These are phyloP conservation scores for Lasiosphaeris hirsuta DNA, from an alignment of 495 filamentous ascomycete species.

Conservation along the genomic window DNA sequence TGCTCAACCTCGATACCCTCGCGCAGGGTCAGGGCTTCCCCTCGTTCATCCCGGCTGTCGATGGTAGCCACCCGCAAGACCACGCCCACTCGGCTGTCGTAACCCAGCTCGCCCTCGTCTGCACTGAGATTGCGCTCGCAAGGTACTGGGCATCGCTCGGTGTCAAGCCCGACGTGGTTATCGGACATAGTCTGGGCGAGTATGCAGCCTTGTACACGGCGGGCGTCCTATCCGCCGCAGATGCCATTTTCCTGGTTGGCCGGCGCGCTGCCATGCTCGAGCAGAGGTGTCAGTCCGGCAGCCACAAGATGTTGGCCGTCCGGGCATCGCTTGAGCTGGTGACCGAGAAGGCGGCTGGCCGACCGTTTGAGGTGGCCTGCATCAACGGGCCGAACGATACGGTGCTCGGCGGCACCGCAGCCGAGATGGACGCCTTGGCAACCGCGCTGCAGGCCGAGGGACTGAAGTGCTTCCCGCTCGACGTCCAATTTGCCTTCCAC, in stretches of 20 bases:
- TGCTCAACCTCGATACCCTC: slow-evolving; percentile 59
- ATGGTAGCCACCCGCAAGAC: slow-evolving; percentile 45
- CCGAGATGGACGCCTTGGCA: slow-evolving; percentile 48
- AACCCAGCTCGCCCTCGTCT: slow-evolving; percentile 63
- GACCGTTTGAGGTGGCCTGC: slow-evolving; percentile 53
- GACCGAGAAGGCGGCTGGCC: slow-evolving; percentile 11
- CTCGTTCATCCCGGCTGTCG: slow-evolving; percentile 52
- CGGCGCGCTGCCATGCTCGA: slow-evolving; percentile 61
- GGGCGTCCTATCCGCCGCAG: slow-evolving; percentile 61
- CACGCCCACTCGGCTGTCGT: slow-evolving; percentile 55
- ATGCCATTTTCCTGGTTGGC: slow-evolving; percentile 68
- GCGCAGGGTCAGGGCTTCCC: slow-evolving; percentile 56
- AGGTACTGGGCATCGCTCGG: slow-evolving; percentile 66
- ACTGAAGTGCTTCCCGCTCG: slow-evolving; percentile 45
- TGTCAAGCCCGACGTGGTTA: slow-evolving; percentile 59
- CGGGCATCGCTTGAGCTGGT: slow-evolving; percentile 37
- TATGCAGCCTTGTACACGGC: slow-evolving; percentile 70
- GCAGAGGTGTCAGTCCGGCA: slow-evolving; percentile 55
- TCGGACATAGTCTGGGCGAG: slow-evolving; percentile 72
- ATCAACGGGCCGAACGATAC: slow-evolving; percentile 48
- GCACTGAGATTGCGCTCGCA: slow-evolving; percentile 68
- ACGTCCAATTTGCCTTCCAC: slow-evolving; percentile 68
- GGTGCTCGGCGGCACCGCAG: slow-evolving; percentile 44
- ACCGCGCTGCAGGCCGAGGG: slow-evolving; percentile 48
- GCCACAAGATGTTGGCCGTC: slow-evolving; percentile 56